Evolutionary conservation across 2,329 filamentous ascomycete species (phyloP).

Genomic region (Neofusicoccum parvum): DNA sequence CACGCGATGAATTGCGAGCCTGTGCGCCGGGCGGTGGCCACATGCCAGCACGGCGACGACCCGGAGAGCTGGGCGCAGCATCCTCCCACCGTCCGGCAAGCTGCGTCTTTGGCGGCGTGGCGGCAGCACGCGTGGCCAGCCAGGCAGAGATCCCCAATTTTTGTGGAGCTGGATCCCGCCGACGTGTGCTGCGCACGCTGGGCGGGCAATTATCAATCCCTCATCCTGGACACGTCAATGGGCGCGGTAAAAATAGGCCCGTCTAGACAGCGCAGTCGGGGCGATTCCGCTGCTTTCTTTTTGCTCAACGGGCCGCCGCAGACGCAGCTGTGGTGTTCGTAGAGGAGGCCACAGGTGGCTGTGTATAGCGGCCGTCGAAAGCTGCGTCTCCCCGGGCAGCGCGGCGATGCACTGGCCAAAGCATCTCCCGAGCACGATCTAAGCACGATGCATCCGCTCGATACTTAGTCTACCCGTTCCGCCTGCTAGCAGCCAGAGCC

Average conservation of each 20-base stretch:
- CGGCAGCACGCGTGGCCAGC: slow-evolving; percentile 8
- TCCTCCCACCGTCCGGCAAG: slow-evolving; percentile 18
- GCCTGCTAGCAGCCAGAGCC: slow-evolving; percentile 4
- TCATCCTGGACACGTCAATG: neutral
- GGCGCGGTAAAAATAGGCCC: slow-evolving; percentile 7
- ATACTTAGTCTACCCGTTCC: slow-evolving; percentile 14
- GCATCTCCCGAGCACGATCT: slow-evolving; percentile 18
- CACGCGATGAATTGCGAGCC: slow-evolving; percentile 2
- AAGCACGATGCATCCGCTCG: slow-evolving; percentile 14
- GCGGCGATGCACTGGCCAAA: slow-evolving; percentile 13
- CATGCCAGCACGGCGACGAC: neutral
- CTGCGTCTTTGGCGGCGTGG: slow-evolving; percentile 12
- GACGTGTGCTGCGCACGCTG: neutral
- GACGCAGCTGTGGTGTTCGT: neutral
- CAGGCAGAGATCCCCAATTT: slow-evolving; percentile 1
- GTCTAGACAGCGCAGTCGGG: slow-evolving; percentile 1
- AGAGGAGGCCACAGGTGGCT: neutral
- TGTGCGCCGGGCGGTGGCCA: slow-evolving; percentile 5
- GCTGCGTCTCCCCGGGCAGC: slow-evolving; percentile 12
- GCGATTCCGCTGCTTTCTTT: neutral
- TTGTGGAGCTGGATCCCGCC: slow-evolving; percentile 13
- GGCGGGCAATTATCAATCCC: neutral
- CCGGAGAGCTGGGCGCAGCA: slow-evolving; percentile 7
- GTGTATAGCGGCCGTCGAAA: neutral
- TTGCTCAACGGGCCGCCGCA: neutral